Base-by-base conservation (phyloP, 768 basidiomycete species). In the Glaciozyma martinii region DNA sequence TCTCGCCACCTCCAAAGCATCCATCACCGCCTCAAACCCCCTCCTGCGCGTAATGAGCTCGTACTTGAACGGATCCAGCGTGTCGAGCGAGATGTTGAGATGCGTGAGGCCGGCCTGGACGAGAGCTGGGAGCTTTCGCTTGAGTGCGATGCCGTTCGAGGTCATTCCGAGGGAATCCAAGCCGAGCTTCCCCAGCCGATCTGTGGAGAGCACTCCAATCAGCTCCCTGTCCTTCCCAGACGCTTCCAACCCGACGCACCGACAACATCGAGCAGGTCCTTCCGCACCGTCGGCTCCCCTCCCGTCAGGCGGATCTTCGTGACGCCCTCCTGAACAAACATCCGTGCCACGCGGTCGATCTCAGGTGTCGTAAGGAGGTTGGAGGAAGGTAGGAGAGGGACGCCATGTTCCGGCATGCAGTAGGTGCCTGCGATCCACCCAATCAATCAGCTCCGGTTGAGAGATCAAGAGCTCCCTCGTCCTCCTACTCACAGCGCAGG, bases 221-320 rank as follows among this genome's bases (percentile, higher is more conserved):
- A 27, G 46, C 19, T 56, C 3, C 6, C 21, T 8, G 49, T 65
- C 49, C 43, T 59, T 9, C 8, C 13, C 19, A 40, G 21, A n/a
- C n/a, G 3, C 5, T 15, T 25, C 23, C 5, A 25, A 19, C 23
- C 60, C n/a, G 40, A 76, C 79, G 66, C 71, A 87, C 89, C 76
- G 47, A 92, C 82, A 60, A 93, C 81, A 25, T 85, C 82, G 16
- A 80, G 77, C 30, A 90, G 80, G 9, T 85, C 88, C 75, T 85
- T 89, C 55, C 91, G 80, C 37, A 93, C 80, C 0, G 87, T 90
- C 1, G 90, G 90, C 72, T 92, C 90, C 33, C 92, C 89, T 3
- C 89, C 90, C 0, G 90, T 93, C 52, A 94, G 76, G 10, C 90
- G 79, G 66, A 94, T 90, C 76, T 94, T 94, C 33, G 82, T 87